Conservation (phyloP, 2,329 filamentous ascomycete genomes). For the Fusarium devonianum region DNA sequence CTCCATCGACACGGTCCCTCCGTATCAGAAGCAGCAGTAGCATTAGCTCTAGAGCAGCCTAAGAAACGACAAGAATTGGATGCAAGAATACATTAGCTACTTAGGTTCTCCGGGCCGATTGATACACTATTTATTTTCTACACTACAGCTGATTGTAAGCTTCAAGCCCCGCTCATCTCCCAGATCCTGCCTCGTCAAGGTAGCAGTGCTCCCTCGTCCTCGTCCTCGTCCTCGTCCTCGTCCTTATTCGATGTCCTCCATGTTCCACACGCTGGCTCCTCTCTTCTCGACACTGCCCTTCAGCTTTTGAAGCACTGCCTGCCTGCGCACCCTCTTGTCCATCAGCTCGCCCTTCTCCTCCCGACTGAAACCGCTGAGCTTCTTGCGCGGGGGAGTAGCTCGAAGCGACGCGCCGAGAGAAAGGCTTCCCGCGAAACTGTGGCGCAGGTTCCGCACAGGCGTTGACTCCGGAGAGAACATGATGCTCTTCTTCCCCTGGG, state of each 20-base stretch:
- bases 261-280: slow-evolving; percentile 58
- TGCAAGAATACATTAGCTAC: slow-evolving; percentile 21
- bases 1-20: not conserved
- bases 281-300: slow-evolving; percentile 57
- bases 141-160: slow-evolving; percentile 37
- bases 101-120: slow-evolving; percentile 25
- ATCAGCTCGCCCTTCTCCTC: slow-evolving; percentile 66
- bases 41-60: too few relatives aligned
- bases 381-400: slow-evolving; percentile 63
- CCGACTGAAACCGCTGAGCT: slow-evolving; percentile 66
- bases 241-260: slow-evolving; percentile 57
- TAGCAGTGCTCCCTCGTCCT: too few relatives aligned
- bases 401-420: slow-evolving; percentile 51
- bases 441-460: slow-evolving; percentile 52
- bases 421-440: slow-evolving; percentile 48
- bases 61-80: not conserved
- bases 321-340: slow-evolving; percentile 60
- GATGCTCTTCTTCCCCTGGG: slow-evolving; percentile 48
- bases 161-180: slow-evolving; percentile 25
- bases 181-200: slow-evolving; percentile 4
- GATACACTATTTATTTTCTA: slow-evolving; percentile 43
- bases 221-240: not conserved
- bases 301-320: slow-evolving; percentile 61
- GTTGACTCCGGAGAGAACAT: slow-evolving; percentile 55
- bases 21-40: too few relatives aligned